Conservation (phyloP, 1,139 yeast species). For the Suhomyces kunorum region DNA sequence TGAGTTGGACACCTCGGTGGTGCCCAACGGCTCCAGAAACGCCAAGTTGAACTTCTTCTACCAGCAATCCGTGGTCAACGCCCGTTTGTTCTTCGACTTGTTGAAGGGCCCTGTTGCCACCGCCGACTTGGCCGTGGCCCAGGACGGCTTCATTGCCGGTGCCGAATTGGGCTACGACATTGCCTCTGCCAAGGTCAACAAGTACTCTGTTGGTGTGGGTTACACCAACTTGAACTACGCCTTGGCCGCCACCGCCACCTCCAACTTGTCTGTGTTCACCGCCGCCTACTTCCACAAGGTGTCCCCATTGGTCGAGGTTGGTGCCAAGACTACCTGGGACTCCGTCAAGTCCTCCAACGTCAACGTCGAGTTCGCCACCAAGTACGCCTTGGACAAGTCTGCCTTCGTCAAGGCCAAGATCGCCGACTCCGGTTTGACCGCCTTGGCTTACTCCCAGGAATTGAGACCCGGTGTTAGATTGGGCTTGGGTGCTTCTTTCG, state of each 20-base stretch:
- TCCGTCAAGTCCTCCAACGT: constrained; percentile 71
- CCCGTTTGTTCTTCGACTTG: constrained; percentile 93
- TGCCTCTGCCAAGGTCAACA: constrained; percentile 86
- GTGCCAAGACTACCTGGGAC: constrained; percentile 97
- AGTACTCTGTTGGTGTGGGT: constrained; percentile 93
- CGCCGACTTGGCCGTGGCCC: constrained; percentile 93
- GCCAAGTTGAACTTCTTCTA: constrained; percentile 91
- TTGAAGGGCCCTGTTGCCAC: constrained; percentile 94
- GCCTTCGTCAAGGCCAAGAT: constrained; percentile 96
- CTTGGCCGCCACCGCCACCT: constrained; percentile 84
- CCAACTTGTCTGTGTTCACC: constrained; percentile 86
- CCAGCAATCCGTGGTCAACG: constrained; percentile 90
- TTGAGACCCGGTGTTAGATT: constrained; percentile 96
- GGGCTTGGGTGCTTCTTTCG: constrained; percentile 97
- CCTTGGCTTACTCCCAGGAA: constrained; percentile 90
- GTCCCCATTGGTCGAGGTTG: constrained; percentile 88
- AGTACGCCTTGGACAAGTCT: constrained; percentile 83
- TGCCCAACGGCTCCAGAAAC: constrained; percentile 85
- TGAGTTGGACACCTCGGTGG: constrained; percentile 83
- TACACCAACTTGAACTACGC: constrained; percentile 88
- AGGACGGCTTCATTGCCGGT: constrained; percentile 96
- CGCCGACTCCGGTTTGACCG: constrained; percentile 95
- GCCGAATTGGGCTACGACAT: constrained; percentile 97
- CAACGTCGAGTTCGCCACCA: constrained; percentile 90
- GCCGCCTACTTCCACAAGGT: constrained; percentile 98